Base-by-base conservation (phyloP, 1,139 yeast genomes). In the Suhomyces choctaworum region DNA sequence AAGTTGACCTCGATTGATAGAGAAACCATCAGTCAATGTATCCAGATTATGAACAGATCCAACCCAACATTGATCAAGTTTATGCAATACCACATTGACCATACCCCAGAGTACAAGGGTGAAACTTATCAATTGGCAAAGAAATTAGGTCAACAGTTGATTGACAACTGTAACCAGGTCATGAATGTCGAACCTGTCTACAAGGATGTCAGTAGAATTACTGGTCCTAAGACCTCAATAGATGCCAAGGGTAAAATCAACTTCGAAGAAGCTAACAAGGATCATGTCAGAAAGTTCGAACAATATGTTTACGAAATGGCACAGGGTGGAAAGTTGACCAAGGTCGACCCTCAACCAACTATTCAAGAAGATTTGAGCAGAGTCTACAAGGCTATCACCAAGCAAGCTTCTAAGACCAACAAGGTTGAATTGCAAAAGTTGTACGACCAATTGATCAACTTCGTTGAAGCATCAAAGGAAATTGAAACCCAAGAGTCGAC, bases 281-380 rank as follows among this genome's bases (percentile, higher is more conserved):
- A 92, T 31, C 77, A 92, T 41, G 95, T 90, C 47, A 82, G 97
- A 68, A 92, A 92, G 63, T 78, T 92, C 47, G 97, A 94, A 67
- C 95, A 90, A 62, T 92, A 92, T 58, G 97, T 92, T 48, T 78
- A 81, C 58, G 96, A 88, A 64, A 90, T 92, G 97, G 96, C 97
- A 36, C 82, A 80, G 56, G 98, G 98, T 66, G 92, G 96, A 52
- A 80, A 80, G 49, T 69, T 87, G 60, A 87, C 97, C 46, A 80
- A 73, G 53, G 23, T 15, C 9, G 70, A 66, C 41, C 57, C 64
- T 22, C 80, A 80, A 58, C 88, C 92, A 54, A 78, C 95, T 34
- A 82, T 85, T 54, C 80, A 80, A 51, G 92, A 88, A 58, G 96
- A 88, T 63, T 76, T 89, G 60, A 80, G 89, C 32, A 78, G 82